A percentile compares a stretch with the other conserved stretches of the same genome.
These are phyloP conservation scores for Salvia miltiorrhiza DNA, from an alignment of 257 asterid species.

Conservation along the genomic window DNA sequence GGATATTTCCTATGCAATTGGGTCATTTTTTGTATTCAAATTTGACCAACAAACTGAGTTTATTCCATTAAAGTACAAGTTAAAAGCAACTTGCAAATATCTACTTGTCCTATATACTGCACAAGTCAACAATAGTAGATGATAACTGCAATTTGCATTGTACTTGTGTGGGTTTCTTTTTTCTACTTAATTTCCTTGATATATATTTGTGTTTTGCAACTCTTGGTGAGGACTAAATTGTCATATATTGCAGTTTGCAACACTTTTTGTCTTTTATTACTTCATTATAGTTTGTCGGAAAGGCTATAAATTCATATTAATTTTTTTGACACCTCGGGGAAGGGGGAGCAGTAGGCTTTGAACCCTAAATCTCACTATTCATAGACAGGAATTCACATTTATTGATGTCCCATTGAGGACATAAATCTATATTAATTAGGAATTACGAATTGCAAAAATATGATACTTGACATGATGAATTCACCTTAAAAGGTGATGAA, in stretches of 20 bases:
- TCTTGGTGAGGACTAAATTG: not conserved
- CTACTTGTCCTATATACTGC: not conserved
- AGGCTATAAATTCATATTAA: too few relatives aligned
- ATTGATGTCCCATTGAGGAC: too few relatives aligned
- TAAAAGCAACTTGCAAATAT: constrained; percentile 1
- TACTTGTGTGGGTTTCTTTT: not conserved
- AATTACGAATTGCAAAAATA: too few relatives aligned
- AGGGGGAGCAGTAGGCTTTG: too few relatives aligned
- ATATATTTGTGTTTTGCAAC: not conserved
- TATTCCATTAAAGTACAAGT: not conserved
- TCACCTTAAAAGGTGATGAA: too few relatives aligned
- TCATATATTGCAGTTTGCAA: constrained; percentile 9
- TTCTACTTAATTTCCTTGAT: not conserved
- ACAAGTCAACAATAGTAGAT: not conserved
- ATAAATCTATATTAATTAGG: too few relatives aligned
- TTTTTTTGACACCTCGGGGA: too few relatives aligned
- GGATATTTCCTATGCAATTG: not conserved
- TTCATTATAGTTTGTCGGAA: not conserved
- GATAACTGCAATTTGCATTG: constrained; percentile 5
- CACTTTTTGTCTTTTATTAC: not conserved
- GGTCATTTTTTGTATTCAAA: not conserved
- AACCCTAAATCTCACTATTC: too few relatives aligned
- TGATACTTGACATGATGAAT: too few relatives aligned
- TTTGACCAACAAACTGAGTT: constrained; percentile 14
- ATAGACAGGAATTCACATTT: too few relatives aligned